Conservation (phyloP, 2,329 filamentous ascomycete genomes). For the Lasiodiplodia hormozganensis region DNA sequence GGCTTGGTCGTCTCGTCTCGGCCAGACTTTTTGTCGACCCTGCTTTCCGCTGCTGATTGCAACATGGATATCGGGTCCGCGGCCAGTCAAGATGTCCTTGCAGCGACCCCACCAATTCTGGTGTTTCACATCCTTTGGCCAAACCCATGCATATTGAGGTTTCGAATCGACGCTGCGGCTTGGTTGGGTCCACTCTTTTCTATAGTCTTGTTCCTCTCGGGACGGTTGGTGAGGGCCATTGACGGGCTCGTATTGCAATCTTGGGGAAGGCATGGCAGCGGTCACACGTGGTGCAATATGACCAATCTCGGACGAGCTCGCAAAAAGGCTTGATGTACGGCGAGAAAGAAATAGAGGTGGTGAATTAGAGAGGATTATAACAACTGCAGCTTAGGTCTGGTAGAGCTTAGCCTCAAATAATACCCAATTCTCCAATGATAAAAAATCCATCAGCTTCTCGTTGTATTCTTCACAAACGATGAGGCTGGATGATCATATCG, state of each 20-base stretch:
- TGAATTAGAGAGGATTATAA: not conserved
- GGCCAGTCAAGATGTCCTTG: conserved; percentile 50
- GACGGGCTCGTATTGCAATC: conserved; percentile 6
- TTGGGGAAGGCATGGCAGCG: not conserved
- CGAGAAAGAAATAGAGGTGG: not conserved
- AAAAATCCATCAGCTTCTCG: not conserved
- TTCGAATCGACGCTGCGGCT: conserved; percentile 37
- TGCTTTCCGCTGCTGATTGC: conserved; percentile 46
- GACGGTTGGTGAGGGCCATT: not conserved
- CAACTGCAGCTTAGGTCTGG: not conserved
- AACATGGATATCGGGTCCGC: conserved; percentile 56
- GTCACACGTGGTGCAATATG: not conserved
- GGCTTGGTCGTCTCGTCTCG: conserved; percentile 42
- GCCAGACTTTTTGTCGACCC: conserved; percentile 48
- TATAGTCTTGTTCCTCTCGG: conserved; percentile 33
- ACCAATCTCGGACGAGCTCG: too few species aligned
- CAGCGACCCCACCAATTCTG: conserved; percentile 46
- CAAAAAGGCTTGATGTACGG: too few species aligned
- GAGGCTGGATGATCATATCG: not conserved
- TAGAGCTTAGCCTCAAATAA: not conserved
- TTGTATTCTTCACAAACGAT: not conserved
- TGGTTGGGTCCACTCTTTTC: conserved; percentile 37
- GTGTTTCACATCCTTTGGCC: conserved; percentile 52
- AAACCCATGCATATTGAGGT: conserved; percentile 51
- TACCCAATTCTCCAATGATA: not conserved